Conservation (phyloP, 2,329 filamentous ascomycete species). For the Cladosporium sp. region DNA sequence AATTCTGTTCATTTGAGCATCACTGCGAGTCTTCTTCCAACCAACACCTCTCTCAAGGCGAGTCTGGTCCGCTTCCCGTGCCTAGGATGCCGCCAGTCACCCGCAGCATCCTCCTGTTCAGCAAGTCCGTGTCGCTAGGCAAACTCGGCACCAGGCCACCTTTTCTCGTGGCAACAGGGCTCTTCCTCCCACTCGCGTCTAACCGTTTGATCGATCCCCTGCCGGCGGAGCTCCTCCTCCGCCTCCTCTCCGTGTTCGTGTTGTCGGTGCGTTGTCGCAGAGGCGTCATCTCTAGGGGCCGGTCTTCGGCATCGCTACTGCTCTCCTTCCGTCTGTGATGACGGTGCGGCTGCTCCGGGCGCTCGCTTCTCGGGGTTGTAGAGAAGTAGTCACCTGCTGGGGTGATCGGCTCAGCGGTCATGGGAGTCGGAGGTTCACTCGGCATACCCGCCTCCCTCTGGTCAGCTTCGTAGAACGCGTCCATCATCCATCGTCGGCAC, state of each 20-base stretch:
- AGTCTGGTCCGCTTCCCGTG: constrained; percentile 7
- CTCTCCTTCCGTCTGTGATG: constrained; percentile 55
- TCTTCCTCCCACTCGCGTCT: constrained; percentile 29
- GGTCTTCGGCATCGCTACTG: constrained; percentile 68
- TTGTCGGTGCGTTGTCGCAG: constrained; percentile 13
- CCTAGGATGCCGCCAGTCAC: constrained; percentile 43
- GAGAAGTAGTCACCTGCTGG: constrained; percentile 29
- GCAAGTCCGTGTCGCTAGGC: constrained; percentile 50
- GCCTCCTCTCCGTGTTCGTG: constrained; percentile 17
- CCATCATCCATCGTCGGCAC: constrained; percentile 77
- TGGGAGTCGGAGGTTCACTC: constrained; percentile 26
- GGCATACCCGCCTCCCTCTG: constrained; percentile 34
- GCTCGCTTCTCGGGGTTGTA: constrained; percentile 7
- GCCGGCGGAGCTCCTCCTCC: constrained; percentile 26
- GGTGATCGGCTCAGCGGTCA: constrained; percentile 21
- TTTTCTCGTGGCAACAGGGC: constrained; percentile 37
- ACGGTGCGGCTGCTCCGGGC: neutral
- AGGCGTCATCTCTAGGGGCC: constrained; percentile 70
- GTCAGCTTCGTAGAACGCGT: constrained; percentile 63
- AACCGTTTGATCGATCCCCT: constrained; percentile 31
- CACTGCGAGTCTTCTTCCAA: too few species aligned
- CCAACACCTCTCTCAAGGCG: neutral
- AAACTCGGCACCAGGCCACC: constrained; percentile 44
- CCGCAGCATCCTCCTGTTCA: constrained; percentile 50
- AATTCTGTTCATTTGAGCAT: neutral